Base-by-base conservation (phyloP, 2,329 filamentous ascomycete species). In the Sporothrix globosa region DNA sequence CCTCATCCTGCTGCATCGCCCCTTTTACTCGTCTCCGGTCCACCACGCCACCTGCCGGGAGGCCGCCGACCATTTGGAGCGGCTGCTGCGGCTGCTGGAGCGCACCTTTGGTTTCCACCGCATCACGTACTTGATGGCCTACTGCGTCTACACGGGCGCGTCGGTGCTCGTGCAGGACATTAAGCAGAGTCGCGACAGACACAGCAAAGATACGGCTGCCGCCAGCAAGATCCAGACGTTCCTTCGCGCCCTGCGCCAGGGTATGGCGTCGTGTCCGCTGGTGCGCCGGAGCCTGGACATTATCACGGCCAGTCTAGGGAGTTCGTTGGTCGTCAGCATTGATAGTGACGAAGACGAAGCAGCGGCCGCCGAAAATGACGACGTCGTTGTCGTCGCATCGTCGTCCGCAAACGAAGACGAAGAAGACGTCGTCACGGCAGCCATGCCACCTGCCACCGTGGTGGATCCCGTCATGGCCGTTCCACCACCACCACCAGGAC, bases 111-210 rank as follows among this genome's bases (percentile, higher is more conserved):
- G 77, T 2, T 73, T 79, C 14, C 68, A 68, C 13, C 74, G 75
- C 13, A 73, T 79, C 14, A 77, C 76, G 2, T 79, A 79, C 58
- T 67, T 79, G 9, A 78, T 78, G 74, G 77, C 74, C 4, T 79
- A 79, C 68, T 78, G 77, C 69, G 75, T 77, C 48, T 79, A 79
- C 67, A 78, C 77, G 4, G 76, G 74, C 10, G 77, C 77, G n/a
- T 76, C 77, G 0, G 76, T 75, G 0, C 74, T 75, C 21, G 72
- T 77, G 11, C 74, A 77, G 48, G 77, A 78, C 67, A 75, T 74
- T 41, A 77, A 77, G 56, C 72, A 71, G 10, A 75, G 72, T 34
- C 39, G 14, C 27, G 73, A 9, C 13, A 58, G 27, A 30, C 27
- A 4, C 27, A 30, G 27, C 3, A 3, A 58, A 34, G 53, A 76